phyloP scores from a whole-genome alignment of 352 stramenopile species.

The Phytopythium ostracodes region DNA sequence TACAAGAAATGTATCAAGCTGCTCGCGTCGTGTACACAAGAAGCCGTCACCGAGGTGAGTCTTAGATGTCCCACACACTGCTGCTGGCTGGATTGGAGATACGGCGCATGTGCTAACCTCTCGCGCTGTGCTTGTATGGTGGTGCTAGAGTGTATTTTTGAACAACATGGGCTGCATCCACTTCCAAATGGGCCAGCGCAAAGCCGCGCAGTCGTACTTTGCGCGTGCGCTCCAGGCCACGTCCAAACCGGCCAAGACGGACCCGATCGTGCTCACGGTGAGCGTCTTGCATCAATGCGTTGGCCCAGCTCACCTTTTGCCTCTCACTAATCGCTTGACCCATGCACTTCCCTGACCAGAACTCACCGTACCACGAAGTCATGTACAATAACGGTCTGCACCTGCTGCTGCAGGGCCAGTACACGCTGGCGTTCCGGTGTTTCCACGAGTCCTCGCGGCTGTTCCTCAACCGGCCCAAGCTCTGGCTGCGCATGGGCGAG shows the following conservation, averaged over 20 bases:
- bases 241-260: constrained; percentile 49
- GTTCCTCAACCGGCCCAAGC: constrained; percentile 90
- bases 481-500: constrained; percentile 91
- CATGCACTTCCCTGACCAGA: constrained; percentile 19
- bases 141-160: constrained; percentile 65
- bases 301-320: too few relatives aligned
- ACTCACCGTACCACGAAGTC: constrained; percentile 82
- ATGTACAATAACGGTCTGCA: constrained; percentile 93
- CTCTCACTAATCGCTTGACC: background rate
- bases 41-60: constrained; percentile 73
- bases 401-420: constrained; percentile 81
- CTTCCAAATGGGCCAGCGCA: constrained; percentile 87
- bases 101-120: background rate
- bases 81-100: too few relatives aligned
- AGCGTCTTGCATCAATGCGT: too few relatives aligned
- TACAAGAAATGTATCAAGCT: constrained; percentile 95
- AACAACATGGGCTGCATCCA: constrained; percentile 93
- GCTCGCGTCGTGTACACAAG: constrained; percentile 84
- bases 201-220: constrained; percentile 91
- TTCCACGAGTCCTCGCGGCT: constrained; percentile 86
- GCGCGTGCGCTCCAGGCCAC: constrained; percentile 72
- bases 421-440: constrained; percentile 82
- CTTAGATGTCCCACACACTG: too few relatives aligned
- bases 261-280: constrained; percentile 47
- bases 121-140: constrained; percentile 6